phyloP scores from a whole-genome alignment of 225 moss, liverwort and hornwort genomes.

The Pseudisothecium myosuroides region DNA sequence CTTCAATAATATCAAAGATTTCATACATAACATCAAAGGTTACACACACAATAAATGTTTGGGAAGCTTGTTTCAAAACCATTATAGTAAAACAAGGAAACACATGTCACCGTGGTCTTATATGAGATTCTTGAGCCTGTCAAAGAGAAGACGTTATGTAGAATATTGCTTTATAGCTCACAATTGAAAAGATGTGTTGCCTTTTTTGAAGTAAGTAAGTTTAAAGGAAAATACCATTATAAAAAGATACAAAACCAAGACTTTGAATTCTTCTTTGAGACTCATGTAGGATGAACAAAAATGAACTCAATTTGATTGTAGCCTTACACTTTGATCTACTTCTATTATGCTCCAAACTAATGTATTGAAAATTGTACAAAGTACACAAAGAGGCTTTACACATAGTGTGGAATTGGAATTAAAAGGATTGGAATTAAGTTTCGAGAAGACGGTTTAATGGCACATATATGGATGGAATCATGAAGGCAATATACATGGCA shows the following conservation, averaged over 20 bases:
- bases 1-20: neutral
- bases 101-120: neutral
- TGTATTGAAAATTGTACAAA: neutral
- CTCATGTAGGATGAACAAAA: neutral
- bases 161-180: fast-evolving
- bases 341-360: fast-evolving
- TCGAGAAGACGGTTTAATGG: neutral
- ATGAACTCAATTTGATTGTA: fast-evolving
- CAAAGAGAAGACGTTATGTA: fast-evolving
- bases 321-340: fast-evolving
- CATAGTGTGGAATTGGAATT: neutral
- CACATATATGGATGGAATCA: fast-evolving
- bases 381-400: fast-evolving
- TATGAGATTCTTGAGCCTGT: neutral
- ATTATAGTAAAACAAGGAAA: fast-evolving
- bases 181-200: too few species aligned
- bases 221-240: neutral
- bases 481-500: neutral
- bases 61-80: fast-evolving
- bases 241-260: neutral
- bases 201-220: fast-evolving
- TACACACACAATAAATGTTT: neutral
- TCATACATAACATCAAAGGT: neutral
- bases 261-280: too few species aligned
- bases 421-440: neutral